Percentiles rank a stretch among this genome's conserved stretches.
phyloP scores from a whole-genome alignment of 345 rosid genomes.

The Citrus inodora region DNA sequence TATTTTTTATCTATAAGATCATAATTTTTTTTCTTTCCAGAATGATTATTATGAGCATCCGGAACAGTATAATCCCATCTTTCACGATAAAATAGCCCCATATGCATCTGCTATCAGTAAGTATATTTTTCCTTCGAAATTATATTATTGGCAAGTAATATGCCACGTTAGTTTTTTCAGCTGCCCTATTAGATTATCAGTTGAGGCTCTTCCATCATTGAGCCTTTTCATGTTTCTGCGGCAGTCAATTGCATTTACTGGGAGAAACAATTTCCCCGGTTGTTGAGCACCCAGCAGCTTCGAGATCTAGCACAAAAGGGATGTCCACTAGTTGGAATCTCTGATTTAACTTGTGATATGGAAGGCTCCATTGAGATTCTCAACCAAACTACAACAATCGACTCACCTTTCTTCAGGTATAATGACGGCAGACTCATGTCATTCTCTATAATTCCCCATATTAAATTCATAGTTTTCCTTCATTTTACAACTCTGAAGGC shows the following conservation, averaged over 20 bases:
- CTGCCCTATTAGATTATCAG: not conserved
- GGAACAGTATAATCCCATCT: constrained; percentile 66
- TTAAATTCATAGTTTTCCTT: not conserved
- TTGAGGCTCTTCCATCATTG: not conserved
- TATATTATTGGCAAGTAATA: not conserved
- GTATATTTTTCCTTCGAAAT: constrained; percentile 6
- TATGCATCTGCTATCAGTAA: constrained; percentile 74
- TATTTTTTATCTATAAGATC: too few relatives aligned
- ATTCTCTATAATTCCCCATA: not conserved
- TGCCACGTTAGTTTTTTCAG: not conserved
- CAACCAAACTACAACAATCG: constrained; percentile 66
- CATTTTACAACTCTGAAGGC: not conserved
- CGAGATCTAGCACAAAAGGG: constrained; percentile 52
- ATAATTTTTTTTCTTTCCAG: constrained; percentile 27
- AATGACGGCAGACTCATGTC: not conserved
- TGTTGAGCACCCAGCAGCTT: constrained; percentile 61
- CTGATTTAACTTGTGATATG: constrained; percentile 86
- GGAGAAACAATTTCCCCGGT: constrained; percentile 76
- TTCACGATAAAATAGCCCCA: constrained; percentile 65
- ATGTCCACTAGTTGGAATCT: constrained; percentile 71
- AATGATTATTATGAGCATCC: constrained; percentile 86
- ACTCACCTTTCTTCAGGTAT: constrained; percentile 81
- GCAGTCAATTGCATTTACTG: constrained; percentile 95
- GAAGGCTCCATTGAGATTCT: constrained; percentile 83
- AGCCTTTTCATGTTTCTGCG: constrained; percentile 3